A percentile compares a stretch with the other conserved stretches of the same genome.
Conservation (phyloP, 257 asterid species). For the Echium plantagineum region DNA sequence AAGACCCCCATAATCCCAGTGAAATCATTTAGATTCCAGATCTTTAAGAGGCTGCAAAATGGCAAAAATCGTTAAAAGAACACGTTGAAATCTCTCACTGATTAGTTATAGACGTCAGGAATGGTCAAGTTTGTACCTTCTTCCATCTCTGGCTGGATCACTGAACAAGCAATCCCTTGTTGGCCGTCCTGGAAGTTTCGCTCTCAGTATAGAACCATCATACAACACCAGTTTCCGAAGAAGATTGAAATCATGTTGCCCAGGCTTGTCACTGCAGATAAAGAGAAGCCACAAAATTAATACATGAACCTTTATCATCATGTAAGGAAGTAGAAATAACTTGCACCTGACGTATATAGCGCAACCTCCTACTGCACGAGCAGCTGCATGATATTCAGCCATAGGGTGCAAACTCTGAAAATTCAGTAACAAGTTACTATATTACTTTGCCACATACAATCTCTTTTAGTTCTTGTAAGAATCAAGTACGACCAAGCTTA, state of each 20-base stretch:
- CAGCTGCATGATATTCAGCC: conserved; percentile 95
- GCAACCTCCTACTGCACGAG: conserved; percentile 91
- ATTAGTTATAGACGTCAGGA: neutral
- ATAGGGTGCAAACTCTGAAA: conserved; percentile 73
- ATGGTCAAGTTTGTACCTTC: conserved; percentile 24
- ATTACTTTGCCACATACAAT: neutral
- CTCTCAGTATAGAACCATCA: conserved; percentile 75
- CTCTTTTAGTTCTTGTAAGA: neutral
- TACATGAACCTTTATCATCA: neutral
- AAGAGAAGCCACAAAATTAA: neutral
- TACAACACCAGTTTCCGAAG: conserved; percentile 68
- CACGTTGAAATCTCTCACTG: neutral
- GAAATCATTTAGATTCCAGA: conserved; percentile 71
- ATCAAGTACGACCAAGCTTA: conserved; percentile 22
- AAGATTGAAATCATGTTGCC: conserved; percentile 72
- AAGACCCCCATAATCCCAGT: conserved; percentile 65
- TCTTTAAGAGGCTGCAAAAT: conserved; percentile 54
- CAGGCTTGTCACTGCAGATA: conserved; percentile 73
- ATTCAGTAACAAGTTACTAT: neutral
- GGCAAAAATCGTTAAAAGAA: neutral
- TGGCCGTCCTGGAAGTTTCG: conserved; percentile 81
- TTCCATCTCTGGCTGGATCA: conserved; percentile 3
- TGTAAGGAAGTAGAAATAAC: neutral
- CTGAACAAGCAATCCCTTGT: no score
- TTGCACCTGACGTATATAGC: conserved; percentile 78